Base-by-base conservation (phyloP, 805 yeast species). In the Wickerhamiella kurtzmanii region DNA sequence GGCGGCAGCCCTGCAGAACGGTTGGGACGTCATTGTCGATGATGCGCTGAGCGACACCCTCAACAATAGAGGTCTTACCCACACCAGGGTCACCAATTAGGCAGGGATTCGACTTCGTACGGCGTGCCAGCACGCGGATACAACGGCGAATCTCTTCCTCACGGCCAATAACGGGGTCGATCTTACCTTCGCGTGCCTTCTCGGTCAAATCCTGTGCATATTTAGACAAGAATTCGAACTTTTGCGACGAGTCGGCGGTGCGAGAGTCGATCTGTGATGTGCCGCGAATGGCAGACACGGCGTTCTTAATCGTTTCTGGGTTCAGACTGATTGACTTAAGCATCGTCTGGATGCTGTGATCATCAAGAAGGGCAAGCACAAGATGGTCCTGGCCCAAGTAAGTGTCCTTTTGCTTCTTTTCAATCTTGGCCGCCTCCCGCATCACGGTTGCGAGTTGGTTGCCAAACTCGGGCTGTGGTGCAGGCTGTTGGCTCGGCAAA, bases 61-160 rank as follows among this genome's bases (percentile, higher is more conserved):
- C 98, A 45, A 92, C 95, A 57, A 92, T 89, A 25, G 95, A 84
- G 36, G 98, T 92, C 69, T 92, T 92, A 73, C 98, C 98, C 46
- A 92, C 96, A 77, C 98, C 98, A 38, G 98, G 96, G 60, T 92
- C 98, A 73, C 98, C 98, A 59, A 92, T 87, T 50, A 92, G 69
- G 58, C 95, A 92, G 15, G 97, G 95, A 62, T 92, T 92, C 4
- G 96, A 88, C 67, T 92, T 92, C 38, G 95, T 84, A 68, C 98
- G 79, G 69, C 98, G 81, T n/a, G 98, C 88, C 50, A 92, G 72
- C 2, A 92, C 95, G 51, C 97, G 76, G 50, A 92, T 89, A 28
- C 95, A 85, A 55, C 96, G 75, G 68, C 97, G 77, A 55, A 92
- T 92, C 68, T 92, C 98, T 66, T 92, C 98, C 64, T 92, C 98